Conservation (phyloP, 495 filamentous ascomycete genomes). For the Lophiotrema nucula region DNA sequence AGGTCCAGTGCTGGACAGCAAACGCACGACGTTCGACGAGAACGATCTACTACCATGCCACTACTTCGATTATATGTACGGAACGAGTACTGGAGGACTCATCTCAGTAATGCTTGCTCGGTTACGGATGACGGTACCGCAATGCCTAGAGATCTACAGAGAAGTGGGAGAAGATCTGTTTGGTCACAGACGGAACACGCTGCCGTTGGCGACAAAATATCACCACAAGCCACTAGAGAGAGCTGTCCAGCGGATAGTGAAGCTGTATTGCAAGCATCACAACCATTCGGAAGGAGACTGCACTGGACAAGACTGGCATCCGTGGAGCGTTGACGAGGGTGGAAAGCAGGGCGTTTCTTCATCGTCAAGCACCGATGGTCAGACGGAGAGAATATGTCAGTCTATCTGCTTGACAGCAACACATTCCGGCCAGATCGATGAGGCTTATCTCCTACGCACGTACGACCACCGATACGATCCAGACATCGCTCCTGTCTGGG, state of each 20-base stretch:
- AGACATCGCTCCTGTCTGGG: slow-evolving; percentile 38
- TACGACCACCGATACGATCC: slow-evolving; percentile 43
- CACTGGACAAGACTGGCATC: slow-evolving; percentile 42
- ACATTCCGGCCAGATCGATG: slow-evolving; percentile 40
- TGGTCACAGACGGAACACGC: slow-evolving; percentile 38
- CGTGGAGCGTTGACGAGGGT: slow-evolving; percentile 37
- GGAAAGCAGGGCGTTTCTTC: slow-evolving; percentile 20
- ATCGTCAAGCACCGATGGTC: slow-evolving; percentile 21
- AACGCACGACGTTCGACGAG: slow-evolving; percentile 30
- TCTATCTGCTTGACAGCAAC: slow-evolving; percentile 46
- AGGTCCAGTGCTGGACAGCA: slow-evolving; percentile 6
- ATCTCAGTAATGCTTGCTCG: slow-evolving; percentile 57
- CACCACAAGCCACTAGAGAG: slow-evolving; percentile 44
- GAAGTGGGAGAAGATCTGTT: slow-evolving; percentile 49
- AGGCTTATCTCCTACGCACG: slow-evolving; percentile 46
- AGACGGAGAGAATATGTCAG: slow-evolving; percentile 42
- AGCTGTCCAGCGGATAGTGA: slow-evolving; percentile 45
- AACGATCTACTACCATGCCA: slow-evolving; percentile 46
- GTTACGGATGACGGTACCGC: slow-evolving; percentile 52
- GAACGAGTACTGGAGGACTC: slow-evolving; percentile 45
- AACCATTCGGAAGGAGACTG: slow-evolving; percentile 21
- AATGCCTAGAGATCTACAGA: slow-evolving; percentile 51
- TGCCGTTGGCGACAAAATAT: slow-evolving; percentile 47
- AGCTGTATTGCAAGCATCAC: slow-evolving; percentile 39
- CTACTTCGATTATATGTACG: slow-evolving; percentile 53